These are phyloP conservation scores for Astrothelium subdiscretum DNA, from an alignment of 495 filamentous ascomycete genomes.

Conservation along the genomic window DNA sequence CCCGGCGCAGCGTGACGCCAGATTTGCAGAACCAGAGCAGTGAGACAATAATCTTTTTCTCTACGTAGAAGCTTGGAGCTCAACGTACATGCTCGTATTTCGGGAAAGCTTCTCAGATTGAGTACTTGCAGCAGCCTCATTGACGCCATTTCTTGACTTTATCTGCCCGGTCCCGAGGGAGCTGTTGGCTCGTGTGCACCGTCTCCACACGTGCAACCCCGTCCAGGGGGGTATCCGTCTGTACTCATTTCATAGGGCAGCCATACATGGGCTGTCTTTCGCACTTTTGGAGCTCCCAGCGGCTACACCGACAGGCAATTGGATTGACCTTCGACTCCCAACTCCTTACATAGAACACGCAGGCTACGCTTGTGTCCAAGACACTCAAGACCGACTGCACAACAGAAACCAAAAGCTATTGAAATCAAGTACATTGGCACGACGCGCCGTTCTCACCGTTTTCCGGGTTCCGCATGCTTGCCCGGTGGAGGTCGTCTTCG, in stretches of 20 bases:
- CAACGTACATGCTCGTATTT: background rate
- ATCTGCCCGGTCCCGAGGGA: background rate
- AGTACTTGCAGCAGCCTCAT: constrained; percentile 1
- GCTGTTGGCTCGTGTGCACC: background rate
- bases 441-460: background rate
- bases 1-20: background rate
- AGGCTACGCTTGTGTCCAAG: background rate
- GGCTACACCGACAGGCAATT: background rate
- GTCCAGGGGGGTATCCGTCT: background rate
- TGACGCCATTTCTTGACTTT: background rate
- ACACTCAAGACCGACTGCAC: background rate
- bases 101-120: background rate
- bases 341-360: background rate
- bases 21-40: background rate
- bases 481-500: background rate
- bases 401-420: background rate
- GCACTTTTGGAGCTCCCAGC: background rate
- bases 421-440: background rate
- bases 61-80: background rate
- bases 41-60: background rate
- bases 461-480: background rate
- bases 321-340: background rate
- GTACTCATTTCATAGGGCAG: constrained; percentile 1
- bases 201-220: background rate
- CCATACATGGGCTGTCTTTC: constrained; percentile 1